Evolutionary conservation across 768 basidiomycete species (phyloP).

Genomic region (Tulasnella calospora): DNA sequence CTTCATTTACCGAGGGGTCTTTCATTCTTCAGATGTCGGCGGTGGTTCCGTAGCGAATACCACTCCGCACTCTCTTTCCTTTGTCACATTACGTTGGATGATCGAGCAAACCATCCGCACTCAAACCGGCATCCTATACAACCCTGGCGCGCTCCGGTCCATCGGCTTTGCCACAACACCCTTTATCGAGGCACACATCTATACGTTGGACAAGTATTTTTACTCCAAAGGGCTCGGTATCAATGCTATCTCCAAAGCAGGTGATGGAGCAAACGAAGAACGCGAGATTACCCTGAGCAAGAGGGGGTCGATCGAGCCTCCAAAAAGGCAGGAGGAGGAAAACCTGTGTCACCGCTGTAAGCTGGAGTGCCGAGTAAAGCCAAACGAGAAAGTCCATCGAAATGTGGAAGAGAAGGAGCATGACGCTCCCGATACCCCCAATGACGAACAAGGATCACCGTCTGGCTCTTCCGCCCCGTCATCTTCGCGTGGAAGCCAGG

Average conservation of each 20-base stretch:
- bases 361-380: not conserved
- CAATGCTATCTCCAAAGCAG: not conserved
- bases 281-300: not conserved
- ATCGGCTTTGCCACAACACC: constrained; percentile 6
- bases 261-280: not conserved
- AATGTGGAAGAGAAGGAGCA: not conserved
- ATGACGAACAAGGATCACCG: not conserved
- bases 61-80: constrained; percentile 18
- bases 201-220: constrained; percentile 2
- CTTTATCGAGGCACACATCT: constrained; percentile 2
- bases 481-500: not conserved
- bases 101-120: constrained; percentile 24
- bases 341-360: not conserved
- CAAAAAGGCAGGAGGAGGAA: not conserved
- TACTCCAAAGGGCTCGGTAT: not conserved
- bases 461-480: not conserved
- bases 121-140: constrained; percentile 15
- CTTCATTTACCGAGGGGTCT: no score
- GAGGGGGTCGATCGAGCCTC: not conserved
- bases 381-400: not conserved
- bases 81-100: constrained; percentile 31
- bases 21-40: constrained; percentile 28
- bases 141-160: constrained; percentile 12
- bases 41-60: constrained; percentile 29
- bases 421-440: not conserved